A percentile compares a stretch with the other conserved stretches of the same genome.
Conservation (phyloP, 2,329 filamentous ascomycete species). For the Fusarium succisae region DNA sequence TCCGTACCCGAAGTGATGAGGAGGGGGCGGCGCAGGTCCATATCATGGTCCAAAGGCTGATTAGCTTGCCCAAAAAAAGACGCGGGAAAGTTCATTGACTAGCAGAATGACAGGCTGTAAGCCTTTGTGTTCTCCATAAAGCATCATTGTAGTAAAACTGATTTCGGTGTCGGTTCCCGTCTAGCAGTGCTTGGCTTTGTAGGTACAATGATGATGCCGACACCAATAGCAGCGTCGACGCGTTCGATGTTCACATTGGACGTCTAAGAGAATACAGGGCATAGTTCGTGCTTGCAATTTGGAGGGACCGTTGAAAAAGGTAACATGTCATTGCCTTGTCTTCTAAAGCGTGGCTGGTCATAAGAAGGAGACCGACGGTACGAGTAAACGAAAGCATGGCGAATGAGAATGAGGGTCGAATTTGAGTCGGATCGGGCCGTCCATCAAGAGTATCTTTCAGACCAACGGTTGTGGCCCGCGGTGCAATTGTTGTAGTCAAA, state of each 20-base stretch:
- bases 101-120: slow-evolving; percentile 25
- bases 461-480: slow-evolving; percentile 27
- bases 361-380: slow-evolving; percentile 15
- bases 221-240: slow-evolving; percentile 10
- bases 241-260: slow-evolving; percentile 15
- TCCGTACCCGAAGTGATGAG: slow-evolving; percentile 44
- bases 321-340: slow-evolving; percentile 26
- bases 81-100: slow-evolving; percentile 30
- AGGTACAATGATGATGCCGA: slow-evolving; percentile 28
- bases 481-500: slow-evolving; percentile 31
- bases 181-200: slow-evolving; percentile 22
- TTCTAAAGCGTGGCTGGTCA: slow-evolving; percentile 7
- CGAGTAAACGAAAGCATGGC: slow-evolving; percentile 36
- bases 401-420: slow-evolving; percentile 32
- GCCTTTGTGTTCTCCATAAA: slow-evolving; percentile 37
- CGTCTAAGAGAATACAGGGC: neutral
- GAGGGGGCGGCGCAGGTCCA: slow-evolving; percentile 32
- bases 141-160: slow-evolving; percentile 26
- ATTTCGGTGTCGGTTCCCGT: slow-evolving; percentile 34
- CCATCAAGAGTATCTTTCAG: slow-evolving; percentile 28
- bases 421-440: slow-evolving; percentile 45
- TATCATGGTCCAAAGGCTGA: slow-evolving; percentile 26
- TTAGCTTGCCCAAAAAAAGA: slow-evolving; percentile 20
- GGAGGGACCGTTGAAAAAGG: neutral
- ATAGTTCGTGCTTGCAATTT: slow-evolving; percentile 10